Percentiles rank a stretch among this genome's conserved stretches.
Evolutionary conservation across 2,329 filamentous ascomycete species (phyloP).

Genomic region (Beauveria brongniartii): DNA sequence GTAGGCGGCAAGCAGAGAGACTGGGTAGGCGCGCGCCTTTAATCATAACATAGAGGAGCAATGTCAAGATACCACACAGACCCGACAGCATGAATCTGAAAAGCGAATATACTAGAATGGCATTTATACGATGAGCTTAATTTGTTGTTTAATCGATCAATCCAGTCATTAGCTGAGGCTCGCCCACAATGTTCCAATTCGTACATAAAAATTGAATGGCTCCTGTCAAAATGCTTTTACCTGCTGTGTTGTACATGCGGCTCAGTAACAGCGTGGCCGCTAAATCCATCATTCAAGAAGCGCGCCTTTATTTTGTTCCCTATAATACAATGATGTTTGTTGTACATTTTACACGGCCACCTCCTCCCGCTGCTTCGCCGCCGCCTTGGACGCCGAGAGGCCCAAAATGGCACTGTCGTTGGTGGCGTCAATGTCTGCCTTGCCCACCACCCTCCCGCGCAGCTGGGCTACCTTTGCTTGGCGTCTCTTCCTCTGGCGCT

Average conservation of each 20-base stretch:
- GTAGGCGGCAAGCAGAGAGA: no score
- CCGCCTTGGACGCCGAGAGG: background rate
- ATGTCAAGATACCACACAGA: background rate
- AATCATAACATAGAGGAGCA: background rate
- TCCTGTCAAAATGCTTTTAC: background rate
- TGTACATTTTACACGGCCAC: background rate
- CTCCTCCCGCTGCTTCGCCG: background rate
- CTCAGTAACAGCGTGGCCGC: background rate
- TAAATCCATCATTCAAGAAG: background rate
- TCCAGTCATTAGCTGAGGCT: no score
- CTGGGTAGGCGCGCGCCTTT: no score
- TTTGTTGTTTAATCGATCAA: no score
- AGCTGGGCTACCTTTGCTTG: slow-evolving; percentile 12
- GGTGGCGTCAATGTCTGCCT: background rate
- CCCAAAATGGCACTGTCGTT: background rate
- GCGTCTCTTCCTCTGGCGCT: slow-evolving; percentile 18
- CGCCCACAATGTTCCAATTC: no score
- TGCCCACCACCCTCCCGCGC: background rate
- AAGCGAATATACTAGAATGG: background rate
- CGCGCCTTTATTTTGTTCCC: background rate
- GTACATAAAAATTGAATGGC: background rate
- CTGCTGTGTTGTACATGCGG: background rate
- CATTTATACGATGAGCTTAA: background rate
- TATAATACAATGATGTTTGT: background rate
- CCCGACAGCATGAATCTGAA: background rate